Evolutionary conservation across 2,329 filamentous ascomycete species (phyloP).

Genomic region (Whalleya microplaca): DNA sequence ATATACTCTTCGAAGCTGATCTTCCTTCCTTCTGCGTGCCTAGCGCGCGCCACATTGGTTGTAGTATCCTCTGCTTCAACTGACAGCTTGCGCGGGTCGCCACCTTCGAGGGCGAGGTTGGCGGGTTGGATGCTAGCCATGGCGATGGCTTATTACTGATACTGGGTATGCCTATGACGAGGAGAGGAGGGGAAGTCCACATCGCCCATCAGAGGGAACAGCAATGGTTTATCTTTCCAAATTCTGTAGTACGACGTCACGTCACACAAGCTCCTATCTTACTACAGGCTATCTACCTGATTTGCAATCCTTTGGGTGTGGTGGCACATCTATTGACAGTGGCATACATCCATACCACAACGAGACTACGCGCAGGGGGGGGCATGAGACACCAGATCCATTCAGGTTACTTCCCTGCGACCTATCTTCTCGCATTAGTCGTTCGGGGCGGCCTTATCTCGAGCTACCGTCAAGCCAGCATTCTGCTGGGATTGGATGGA

Average conservation of each 20-base stretch:
- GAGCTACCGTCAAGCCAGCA: neutral
- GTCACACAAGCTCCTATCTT: neutral
- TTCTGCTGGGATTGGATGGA: slow-evolving; percentile 4
- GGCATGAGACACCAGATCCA: neutral
- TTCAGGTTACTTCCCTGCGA: slow-evolving; percentile 6
- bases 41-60: neutral
- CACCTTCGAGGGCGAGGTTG: slow-evolving; percentile 20
- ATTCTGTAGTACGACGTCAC: neutral
- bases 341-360: neutral
- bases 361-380: slow-evolving; percentile 1
- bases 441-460: slow-evolving; percentile 7
- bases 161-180: neutral
- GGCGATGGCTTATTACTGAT: neutral
- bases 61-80: slow-evolving; percentile 2
- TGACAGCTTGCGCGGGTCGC: slow-evolving; percentile 17
- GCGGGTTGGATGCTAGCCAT: slow-evolving; percentile 18
- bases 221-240: slow-evolving; percentile 5
- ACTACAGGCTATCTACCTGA: slow-evolving; percentile 2
- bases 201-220: neutral
- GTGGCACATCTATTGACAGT: slow-evolving; percentile 1
- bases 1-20: slow-evolving; percentile 30
- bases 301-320: neutral
- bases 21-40: neutral
- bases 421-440: slow-evolving; percentile 18
- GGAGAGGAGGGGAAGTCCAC: neutral